A percentile compares a stretch with the other conserved stretches of the same genome.
phyloP scores from a whole-genome alignment of 2,329 filamentous ascomycete species.

The Thermothelomyces thermophilus region DNA sequence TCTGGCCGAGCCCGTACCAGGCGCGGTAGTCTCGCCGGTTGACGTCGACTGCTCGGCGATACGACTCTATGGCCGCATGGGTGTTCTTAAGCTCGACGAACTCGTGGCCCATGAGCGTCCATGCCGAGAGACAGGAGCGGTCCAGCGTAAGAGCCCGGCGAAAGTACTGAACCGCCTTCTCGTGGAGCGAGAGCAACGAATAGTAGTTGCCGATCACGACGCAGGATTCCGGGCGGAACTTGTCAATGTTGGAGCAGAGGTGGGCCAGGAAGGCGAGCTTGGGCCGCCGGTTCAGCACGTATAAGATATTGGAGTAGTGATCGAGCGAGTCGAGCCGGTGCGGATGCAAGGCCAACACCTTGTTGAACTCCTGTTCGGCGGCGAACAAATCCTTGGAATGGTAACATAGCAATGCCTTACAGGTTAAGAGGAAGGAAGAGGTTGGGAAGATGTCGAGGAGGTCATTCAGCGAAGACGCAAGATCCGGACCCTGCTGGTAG shows the following conservation, averaged over 20 bases:
- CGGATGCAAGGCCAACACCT: constrained; percentile 68
- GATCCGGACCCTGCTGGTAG: constrained; percentile 72
- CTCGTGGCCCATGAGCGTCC: constrained; percentile 98
- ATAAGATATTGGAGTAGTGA: constrained; percentile 95
- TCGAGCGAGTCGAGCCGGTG: constrained; percentile 82
- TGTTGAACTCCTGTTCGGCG: constrained; percentile 64
- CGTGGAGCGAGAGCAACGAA: constrained; percentile 85
- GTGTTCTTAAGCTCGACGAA: constrained; percentile 99
- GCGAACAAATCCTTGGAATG: constrained; percentile 76
- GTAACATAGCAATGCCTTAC: constrained; percentile 80
- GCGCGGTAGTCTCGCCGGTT: constrained; percentile 95
- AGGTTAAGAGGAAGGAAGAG: constrained; percentile 85
- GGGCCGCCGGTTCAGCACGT: constrained; percentile 80
- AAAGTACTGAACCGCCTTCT: constrained; percentile 98
- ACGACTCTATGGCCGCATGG: constrained; percentile 94
- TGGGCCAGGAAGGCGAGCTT: constrained; percentile 91
- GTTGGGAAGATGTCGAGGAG: constrained; percentile 78
- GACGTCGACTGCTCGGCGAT: constrained; percentile 88
- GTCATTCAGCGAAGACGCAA: constrained; percentile 69
- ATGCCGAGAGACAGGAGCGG: constrained; percentile 83
- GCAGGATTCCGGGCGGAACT: constrained; percentile 93
- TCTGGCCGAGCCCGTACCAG: constrained; percentile 95
- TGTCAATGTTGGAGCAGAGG: constrained; percentile 83
- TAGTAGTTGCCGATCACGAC: constrained; percentile 98
- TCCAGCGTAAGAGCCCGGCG: constrained; percentile 86